Base-by-base conservation (phyloP, 495 filamentous ascomycete species). In the Bathelium albidoporum region DNA sequence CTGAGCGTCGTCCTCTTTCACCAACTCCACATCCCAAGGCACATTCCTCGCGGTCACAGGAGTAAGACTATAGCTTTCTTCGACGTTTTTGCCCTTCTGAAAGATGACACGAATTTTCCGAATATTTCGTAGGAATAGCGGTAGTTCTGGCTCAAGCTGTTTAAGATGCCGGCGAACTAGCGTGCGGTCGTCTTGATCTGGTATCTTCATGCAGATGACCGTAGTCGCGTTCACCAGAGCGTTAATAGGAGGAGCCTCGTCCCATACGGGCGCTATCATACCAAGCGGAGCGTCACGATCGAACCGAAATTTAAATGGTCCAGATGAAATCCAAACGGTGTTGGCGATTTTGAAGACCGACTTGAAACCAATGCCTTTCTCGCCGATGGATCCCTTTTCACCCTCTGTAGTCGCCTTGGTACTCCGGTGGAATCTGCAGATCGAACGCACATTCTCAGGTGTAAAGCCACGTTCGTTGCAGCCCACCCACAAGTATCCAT, bases 311-410 rank as follows among this genome's bases (percentile, higher is more conserved):
- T 18, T 2, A 22, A 63, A 62, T 1, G 43, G 32, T 12, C 68
- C 60, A 32, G 62, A 68, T 20, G 52, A 61, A 20, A 70, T 62
- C 59, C 63, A 64, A 20, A 70, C 66, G 2, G 26, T 32, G 44
- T 65, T 49, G 2, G 63, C 62, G 1, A 68, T 63, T 22, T 62
- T 65, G 52, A 70, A 70, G 1, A 66, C 68, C 22, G 65, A 63
- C 39, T 70, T 70, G 68, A 70, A 70, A 2, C 68, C 68, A 41
- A 70, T 65, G 24, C 68, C 68, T 39, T 70, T 70, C 32, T 70
- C 68, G 14, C 64, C 68, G 32, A 68, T 70, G 41, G 64, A 69
- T 12, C 61, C 60, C 32, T 60, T 65, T 31, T 58, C 18, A 4
- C 26, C 31, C 14, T 39, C 49, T 24, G 34, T n/a, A 5, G 52